Percentiles rank a stretch among this genome's conserved stretches.
Conservation (phyloP, 2,329 filamentous ascomycete genomes). For the Ascochyta rabiei region DNA sequence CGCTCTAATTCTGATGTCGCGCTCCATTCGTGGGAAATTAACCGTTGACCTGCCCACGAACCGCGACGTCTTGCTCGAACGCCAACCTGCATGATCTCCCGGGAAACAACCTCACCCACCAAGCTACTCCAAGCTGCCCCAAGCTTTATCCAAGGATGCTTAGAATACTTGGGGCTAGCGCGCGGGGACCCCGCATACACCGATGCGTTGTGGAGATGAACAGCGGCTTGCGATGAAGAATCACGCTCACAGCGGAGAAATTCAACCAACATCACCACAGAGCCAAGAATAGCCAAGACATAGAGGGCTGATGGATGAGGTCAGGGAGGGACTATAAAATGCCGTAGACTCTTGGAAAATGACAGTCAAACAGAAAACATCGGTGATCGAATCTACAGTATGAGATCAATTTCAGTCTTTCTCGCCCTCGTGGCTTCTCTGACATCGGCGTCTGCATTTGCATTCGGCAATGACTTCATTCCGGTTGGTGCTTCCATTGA, state of each 20-base stretch:
- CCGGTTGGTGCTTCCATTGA: slow-evolving; percentile 26
- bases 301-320: not conserved
- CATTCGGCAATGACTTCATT: slow-evolving; percentile 14
- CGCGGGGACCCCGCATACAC: slow-evolving; percentile 24
- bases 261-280: slow-evolving; percentile 3
- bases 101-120: not conserved
- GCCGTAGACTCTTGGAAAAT: not conserved
- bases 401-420: slow-evolving; percentile 28
- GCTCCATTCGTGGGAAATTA: slow-evolving; percentile 18
- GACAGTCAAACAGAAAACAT: not conserved
- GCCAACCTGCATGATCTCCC: slow-evolving; percentile 31
- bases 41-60: slow-evolving; percentile 10
- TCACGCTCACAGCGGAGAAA: slow-evolving; percentile 20
- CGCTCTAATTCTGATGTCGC: not conserved
- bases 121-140: slow-evolving; percentile 23
- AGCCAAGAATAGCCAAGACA: slow-evolving; percentile 4
- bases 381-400: slow-evolving; percentile 5
- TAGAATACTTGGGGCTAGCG: slow-evolving; percentile 22
- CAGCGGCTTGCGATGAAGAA: not conserved
- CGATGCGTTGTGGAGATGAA: slow-evolving; percentile 20
- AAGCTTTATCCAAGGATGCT: slow-evolving; percentile 26
- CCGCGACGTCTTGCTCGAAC: not conserved
- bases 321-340: not conserved
- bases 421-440: slow-evolving; percentile 21
- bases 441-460: slow-evolving; percentile 21